Conservation (phyloP, 2,329 filamentous ascomycete species). For the Cryphonectria parasitica region DNA sequence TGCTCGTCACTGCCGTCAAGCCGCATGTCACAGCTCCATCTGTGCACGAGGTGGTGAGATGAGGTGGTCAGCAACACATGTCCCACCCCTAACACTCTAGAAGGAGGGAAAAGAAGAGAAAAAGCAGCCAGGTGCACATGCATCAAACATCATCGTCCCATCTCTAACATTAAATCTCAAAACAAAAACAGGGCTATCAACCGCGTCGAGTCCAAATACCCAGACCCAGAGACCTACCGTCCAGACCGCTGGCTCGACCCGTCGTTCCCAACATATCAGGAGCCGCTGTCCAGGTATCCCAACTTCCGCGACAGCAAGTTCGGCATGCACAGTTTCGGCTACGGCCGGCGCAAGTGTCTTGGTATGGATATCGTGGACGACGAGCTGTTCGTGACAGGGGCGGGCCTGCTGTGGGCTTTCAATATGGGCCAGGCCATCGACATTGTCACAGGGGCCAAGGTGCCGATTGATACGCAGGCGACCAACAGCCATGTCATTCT, state of each 20-base stretch:
- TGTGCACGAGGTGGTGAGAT: not conserved
- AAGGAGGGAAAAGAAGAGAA: no score
- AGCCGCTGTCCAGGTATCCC: conserved; percentile 65
- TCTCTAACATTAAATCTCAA: not conserved
- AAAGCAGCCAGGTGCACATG: not conserved
- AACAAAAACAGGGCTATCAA: conserved; percentile 54
- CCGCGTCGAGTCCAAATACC: conserved; percentile 62
- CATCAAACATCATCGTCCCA: not conserved
- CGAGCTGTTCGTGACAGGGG: conserved; percentile 57
- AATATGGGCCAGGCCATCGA: conserved; percentile 46
- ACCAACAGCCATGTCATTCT: conserved; percentile 58
- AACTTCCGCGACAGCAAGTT: conserved; percentile 59
- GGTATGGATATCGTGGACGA: conserved; percentile 66
- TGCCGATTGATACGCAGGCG: conserved; percentile 53
- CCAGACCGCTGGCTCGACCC: conserved; percentile 67
- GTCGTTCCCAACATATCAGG: conserved; percentile 67
- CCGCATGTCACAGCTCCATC: not conserved
- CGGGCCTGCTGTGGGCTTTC: conserved; percentile 55
- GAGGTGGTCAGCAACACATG: conserved; percentile 3
- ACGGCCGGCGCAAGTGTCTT: conserved; percentile 65
- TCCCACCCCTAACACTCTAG: not conserved
- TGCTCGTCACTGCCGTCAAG: not conserved
- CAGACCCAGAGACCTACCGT: conserved; percentile 64
- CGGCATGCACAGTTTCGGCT: conserved; percentile 67
- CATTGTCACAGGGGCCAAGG: conserved; percentile 45